A percentile compares a stretch with the other conserved stretches of the same genome.
Evolutionary conservation across 441 rosid species (phyloP).

Genomic region (Pelargonium australe): DNA sequence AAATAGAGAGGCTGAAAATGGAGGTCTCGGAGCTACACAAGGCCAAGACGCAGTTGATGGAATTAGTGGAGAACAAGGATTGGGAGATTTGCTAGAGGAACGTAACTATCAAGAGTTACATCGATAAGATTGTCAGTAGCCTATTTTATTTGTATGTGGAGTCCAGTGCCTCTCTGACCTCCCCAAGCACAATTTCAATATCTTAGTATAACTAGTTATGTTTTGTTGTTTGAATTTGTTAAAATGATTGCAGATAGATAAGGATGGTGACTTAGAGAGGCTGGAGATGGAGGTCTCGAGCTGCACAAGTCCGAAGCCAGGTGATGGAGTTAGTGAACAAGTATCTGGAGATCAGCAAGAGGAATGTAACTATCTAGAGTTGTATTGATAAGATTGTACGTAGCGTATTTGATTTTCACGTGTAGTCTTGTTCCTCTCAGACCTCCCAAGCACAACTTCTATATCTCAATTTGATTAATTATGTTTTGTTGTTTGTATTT

Average conservation of each 20-base stretch:
- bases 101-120: slow-evolving; percentile 54
- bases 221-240: background rate
- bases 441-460: no score
- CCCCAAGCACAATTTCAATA: background rate
- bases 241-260: slow-evolving; percentile 48
- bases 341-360: slow-evolving; percentile 45
- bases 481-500: no score
- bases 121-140: slow-evolving; percentile 22
- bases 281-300: slow-evolving; percentile 52
- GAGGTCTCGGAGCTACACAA: no score
- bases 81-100: slow-evolving; percentile 23
- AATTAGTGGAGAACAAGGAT: slow-evolving; percentile 21
- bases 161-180: no score
- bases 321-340: slow-evolving; percentile 68
- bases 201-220: background rate
- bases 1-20: no score
- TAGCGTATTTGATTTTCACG: no score
- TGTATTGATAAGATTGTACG: no score
- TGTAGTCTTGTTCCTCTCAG: no score
- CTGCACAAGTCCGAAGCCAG: slow-evolving; percentile 81
- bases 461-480: no score
- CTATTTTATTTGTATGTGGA: background rate
- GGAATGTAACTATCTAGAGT: no score
- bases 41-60: slow-evolving; percentile 43
- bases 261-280: slow-evolving; percentile 80